Evolutionary conservation across 2,329 filamentous ascomycete genomes (phyloP).

Genomic region (Cladosporium sp.): DNA sequence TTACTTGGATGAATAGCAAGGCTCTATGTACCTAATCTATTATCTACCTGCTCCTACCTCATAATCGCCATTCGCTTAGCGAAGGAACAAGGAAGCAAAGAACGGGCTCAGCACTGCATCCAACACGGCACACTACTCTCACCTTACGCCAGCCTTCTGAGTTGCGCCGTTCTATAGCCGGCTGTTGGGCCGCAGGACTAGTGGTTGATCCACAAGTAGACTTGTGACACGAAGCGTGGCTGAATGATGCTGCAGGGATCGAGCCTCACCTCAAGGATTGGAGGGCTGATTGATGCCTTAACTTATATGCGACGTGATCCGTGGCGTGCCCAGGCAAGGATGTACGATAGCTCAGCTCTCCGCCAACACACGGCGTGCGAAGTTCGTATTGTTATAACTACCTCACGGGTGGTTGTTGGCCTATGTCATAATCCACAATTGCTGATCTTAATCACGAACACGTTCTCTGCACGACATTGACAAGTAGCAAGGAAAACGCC

Average conservation of each 20-base stretch:
- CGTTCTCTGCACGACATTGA: constrained; percentile 10
- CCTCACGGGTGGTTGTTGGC: background rate
- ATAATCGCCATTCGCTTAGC: background rate
- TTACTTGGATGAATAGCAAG: constrained; percentile 2
- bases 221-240: constrained; percentile 13
- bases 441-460: background rate
- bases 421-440: background rate
- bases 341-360: background rate
- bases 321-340: constrained; percentile 5
- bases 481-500: constrained; percentile 8
- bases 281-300: constrained; percentile 16
- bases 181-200: constrained; percentile 12
- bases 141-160: background rate
- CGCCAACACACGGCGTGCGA: background rate
- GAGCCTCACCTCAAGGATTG: constrained; percentile 12
- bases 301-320: constrained; percentile 5
- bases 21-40: background rate
- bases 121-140: background rate
- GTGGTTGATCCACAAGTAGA: constrained; percentile 9
- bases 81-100: background rate
- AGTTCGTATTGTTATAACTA: background rate
- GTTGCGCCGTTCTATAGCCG: constrained; percentile 5
- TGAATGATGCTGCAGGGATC: background rate
- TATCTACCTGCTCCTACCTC: background rate
- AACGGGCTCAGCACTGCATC: background rate